Percentiles rank a stretch among this genome's conserved stretches.
Evolutionary conservation across 495 filamentous ascomycete species (phyloP).

Genomic region (Tuber umbilicatum): DNA sequence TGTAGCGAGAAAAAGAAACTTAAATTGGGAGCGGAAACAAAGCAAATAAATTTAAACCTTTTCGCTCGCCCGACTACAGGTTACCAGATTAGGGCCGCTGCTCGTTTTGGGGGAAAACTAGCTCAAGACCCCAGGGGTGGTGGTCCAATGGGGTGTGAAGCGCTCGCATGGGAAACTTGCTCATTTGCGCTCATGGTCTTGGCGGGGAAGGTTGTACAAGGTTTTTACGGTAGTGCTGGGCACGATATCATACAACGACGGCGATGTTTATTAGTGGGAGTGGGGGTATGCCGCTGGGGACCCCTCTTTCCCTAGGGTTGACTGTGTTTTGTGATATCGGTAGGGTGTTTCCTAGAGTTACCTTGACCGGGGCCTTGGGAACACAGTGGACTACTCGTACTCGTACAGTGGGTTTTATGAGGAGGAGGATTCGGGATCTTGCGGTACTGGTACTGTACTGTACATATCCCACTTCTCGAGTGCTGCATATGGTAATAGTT

Average conservation of each 20-base stretch:
- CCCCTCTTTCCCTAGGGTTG: background rate
- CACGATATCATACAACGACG: background rate
- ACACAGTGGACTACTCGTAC: background rate
- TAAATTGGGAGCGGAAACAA: background rate
- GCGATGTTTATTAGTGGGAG: background rate
- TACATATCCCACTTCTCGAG: too few relatives aligned
- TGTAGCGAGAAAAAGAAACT: background rate
- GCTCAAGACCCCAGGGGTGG: conserved; percentile 14
- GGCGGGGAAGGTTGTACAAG: conserved; percentile 8
- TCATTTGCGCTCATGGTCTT: conserved; percentile 27
- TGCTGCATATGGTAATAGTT: too few relatives aligned
- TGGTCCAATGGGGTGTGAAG: conserved; percentile 9
- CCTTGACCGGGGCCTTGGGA: background rate
- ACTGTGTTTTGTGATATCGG: background rate
- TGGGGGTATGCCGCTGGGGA: background rate
- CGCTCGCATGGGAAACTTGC: conserved; percentile 23
- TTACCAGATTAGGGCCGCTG: background rate
- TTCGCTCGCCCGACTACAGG: background rate
- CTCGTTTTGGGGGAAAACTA: conserved; percentile 12
- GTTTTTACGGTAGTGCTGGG: background rate
- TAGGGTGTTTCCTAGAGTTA: background rate
- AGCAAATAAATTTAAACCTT: background rate
- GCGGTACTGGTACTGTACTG: background rate
- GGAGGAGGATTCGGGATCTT: background rate
- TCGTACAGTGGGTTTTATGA: background rate